Conservation (phyloP, 2,329 filamentous ascomycete species). For the Pyrenophora graminea region DNA sequence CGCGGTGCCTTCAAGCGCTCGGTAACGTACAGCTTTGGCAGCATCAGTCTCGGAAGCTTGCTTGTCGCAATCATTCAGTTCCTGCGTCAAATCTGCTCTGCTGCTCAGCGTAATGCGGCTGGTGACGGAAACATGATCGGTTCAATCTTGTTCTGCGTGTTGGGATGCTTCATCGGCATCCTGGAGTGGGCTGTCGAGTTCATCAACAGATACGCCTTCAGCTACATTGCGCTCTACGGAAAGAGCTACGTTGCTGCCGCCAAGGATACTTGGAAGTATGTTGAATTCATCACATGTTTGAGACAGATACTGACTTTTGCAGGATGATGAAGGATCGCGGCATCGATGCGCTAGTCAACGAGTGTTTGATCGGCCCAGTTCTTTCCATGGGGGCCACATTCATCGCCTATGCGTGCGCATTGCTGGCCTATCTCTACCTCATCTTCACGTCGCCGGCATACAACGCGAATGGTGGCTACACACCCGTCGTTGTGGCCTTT, state of each 20-base stretch:
- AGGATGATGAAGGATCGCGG: conserved; percentile 88
- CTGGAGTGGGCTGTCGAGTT: conserved; percentile 87
- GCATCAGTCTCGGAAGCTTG: conserved; percentile 83
- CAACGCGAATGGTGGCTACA: conserved; percentile 70
- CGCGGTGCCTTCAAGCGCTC: conserved; percentile 80
- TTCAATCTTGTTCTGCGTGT: conserved; percentile 70
- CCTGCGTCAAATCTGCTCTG: conserved; percentile 77
- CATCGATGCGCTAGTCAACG: conserved; percentile 86
- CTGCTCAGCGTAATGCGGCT: conserved; percentile 70
- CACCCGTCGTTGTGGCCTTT: conserved; percentile 79
- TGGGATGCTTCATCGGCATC: conserved; percentile 75
- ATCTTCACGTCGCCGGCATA: conserved; percentile 79
- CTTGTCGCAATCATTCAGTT: conserved; percentile 86
- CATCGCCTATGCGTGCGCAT: conserved; percentile 78
- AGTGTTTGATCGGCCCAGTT: conserved; percentile 70
- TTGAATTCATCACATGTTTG: conserved; percentile 12
- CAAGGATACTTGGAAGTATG: conserved; percentile 79
- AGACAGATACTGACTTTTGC: conserved; percentile 16
- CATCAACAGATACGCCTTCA: conserved; percentile 90
- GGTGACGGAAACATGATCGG: conserved; percentile 71
- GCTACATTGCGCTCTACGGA: conserved; percentile 89
- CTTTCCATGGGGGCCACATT: conserved; percentile 79
- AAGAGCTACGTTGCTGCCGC: conserved; percentile 84
- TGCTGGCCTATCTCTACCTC: conserved; percentile 87
- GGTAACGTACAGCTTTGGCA: conserved; percentile 89